phyloP scores from a whole-genome alignment of 495 filamentous ascomycete species.

The Penicillium paradoxum region DNA sequence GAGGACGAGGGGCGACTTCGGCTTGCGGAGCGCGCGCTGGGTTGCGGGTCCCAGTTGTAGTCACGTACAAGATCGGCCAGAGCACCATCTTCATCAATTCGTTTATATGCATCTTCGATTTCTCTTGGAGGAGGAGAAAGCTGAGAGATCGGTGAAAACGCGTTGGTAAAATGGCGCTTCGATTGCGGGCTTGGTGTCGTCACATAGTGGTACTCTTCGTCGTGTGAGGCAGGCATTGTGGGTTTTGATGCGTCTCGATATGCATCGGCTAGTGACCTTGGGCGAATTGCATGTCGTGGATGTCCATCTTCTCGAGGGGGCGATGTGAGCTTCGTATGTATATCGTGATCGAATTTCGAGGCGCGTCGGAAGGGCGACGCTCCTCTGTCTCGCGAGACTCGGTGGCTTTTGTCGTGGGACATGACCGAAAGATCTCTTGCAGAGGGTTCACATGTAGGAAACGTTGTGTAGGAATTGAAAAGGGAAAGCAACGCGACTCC shows the following conservation, averaged over 20 bases:
- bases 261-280: conserved; percentile 36
- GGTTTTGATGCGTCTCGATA: conserved; percentile 29
- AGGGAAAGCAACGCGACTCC: neutral
- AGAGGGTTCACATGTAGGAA: conserved; percentile 16
- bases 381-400: conserved; percentile 17
- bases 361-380: conserved; percentile 37
- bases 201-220: conserved; percentile 17
- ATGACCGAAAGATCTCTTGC: conserved; percentile 4
- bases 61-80: conserved; percentile 33
- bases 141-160: conserved; percentile 19
- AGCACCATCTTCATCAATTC: conserved; percentile 41
- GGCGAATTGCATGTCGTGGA: conserved; percentile 29
- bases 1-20: conserved; percentile 28
- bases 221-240: conserved; percentile 7
- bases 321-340: conserved; percentile 27
- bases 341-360: conserved; percentile 26
- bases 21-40: conserved; percentile 9
- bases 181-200: conserved; percentile 20
- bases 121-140: conserved; percentile 42
- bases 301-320: conserved; percentile 28
- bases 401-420: conserved; percentile 7
- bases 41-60: conserved; percentile 22
- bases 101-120: conserved; percentile 39
- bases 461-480: neutral
- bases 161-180: conserved; percentile 4